These are phyloP conservation scores for Lactifluus hygrophoroides DNA, from an alignment of 768 basidiomycete species.

Conservation along the genomic window DNA sequence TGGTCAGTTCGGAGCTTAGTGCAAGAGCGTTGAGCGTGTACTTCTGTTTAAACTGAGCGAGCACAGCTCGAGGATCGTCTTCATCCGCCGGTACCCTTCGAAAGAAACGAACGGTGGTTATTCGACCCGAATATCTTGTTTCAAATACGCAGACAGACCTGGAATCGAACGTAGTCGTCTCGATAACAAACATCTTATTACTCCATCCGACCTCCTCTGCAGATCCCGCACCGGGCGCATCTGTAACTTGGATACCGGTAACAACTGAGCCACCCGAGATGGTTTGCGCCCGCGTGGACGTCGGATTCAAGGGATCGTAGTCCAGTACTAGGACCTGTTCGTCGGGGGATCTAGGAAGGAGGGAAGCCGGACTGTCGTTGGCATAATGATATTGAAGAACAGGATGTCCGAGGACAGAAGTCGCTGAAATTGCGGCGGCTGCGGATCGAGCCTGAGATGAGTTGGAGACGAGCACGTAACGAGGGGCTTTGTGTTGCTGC, in stretches of 20 bases:
- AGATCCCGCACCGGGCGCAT: conserved; percentile 64
- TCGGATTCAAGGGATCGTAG: conserved; percentile 40
- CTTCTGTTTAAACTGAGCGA: conserved; percentile 66
- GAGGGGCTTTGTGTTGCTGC: conserved; percentile 36
- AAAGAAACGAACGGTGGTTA: too few relatives aligned
- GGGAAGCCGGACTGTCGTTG: conserved; percentile 62
- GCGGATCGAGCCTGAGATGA: conserved; percentile 36
- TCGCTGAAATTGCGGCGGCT: conserved; percentile 28
- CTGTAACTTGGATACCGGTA: conserved; percentile 54
- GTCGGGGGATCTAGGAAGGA: conserved; percentile 49
- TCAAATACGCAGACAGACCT: conserved; percentile 24
- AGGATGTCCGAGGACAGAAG: conserved; percentile 50
- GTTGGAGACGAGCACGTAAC: conserved; percentile 62
- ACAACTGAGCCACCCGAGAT: conserved; percentile 41
- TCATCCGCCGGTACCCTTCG: conserved; percentile 27
- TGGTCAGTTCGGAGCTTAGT: conserved; percentile 3
- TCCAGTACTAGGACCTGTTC: conserved; percentile 73
- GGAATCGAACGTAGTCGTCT: conserved; percentile 49
- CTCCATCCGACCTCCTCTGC: conserved; percentile 40
- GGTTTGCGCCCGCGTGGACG: conserved; percentile 42
- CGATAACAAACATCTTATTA: conserved; percentile 67
- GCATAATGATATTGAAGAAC: conserved; percentile 74
- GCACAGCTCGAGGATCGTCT: conserved; percentile 40
- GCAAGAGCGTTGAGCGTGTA: conserved; percentile 20
- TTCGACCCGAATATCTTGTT: not conserved